Evolutionary conservation across 1,284 basidiomycete genomes (phyloP), one percentile per base, ranked within the genome.

Genomic region (Trametes polyzona): DNA sequence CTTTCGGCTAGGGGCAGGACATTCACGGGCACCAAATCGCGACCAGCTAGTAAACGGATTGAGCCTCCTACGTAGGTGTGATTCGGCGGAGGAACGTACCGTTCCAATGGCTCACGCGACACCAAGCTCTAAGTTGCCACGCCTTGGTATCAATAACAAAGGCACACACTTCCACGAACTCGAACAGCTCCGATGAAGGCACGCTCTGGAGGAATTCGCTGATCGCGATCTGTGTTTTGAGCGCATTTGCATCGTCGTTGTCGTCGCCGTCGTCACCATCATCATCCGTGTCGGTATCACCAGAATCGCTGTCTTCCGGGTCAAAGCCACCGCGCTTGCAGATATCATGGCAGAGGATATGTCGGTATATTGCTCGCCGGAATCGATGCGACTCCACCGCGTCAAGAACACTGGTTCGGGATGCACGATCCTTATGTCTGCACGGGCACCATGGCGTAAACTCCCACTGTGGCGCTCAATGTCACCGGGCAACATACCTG

Each of bases 351-450:
- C 49, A 65, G 2, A 73, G 61, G 68, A 71, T 73, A 11, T 69
- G 64, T 23, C 73, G 70, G 49, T 76, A 76, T 42, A 74, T 16
- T 1, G 72, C 74, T 7, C 61, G 51, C 7, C 66, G 67, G 50
- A 76, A 75, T n/a, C 65, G 67, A 21, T 64, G 29, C 4, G 70
- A 67, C 42, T 76, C 76, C 1, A 21, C 4, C 1, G 27, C 17
- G 4, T 69, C 64, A 24, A 77, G 64, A 10, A 32, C 57, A 50
- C 66, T 70, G 17, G 53, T 63, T 1, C 48, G 16, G 2, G 65
- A 70, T 24, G 58, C 56, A 12, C 69, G 67, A 47, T 76, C 73
- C 52, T 76, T 76, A 54, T 68, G 37, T 43, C 75, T 72, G 36
- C 16, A 32, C 11, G 11, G 33, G 33, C 33, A 35, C 17, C 6